A percentile compares a stretch with the other conserved stretches of the same genome.
Conservation (phyloP, 1,284 basidiomycete genomes). For the Rhizopogon hawkerae region DNA sequence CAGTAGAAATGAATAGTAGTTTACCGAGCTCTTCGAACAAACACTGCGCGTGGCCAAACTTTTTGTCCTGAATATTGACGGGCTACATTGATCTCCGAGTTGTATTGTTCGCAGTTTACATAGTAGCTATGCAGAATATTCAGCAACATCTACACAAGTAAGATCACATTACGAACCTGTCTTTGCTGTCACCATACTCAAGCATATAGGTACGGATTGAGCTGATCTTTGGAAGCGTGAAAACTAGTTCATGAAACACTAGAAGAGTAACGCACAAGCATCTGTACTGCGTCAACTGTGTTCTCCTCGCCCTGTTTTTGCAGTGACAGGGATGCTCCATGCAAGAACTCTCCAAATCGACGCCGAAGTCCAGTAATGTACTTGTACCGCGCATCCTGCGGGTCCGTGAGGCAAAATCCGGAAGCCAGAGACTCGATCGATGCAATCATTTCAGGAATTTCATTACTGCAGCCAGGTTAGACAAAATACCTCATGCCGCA, state of each 20-base stretch:
- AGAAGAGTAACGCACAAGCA: conserved; percentile 41
- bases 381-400: conserved; percentile 57
- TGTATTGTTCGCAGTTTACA: conserved; percentile 52
- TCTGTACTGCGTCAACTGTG: conserved; percentile 78
- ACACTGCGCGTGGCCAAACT: conserved; percentile 62
- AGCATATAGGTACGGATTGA: conserved; percentile 59
- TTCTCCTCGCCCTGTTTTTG: conserved; percentile 74
- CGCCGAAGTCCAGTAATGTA: conserved; percentile 54
- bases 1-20: conserved; percentile 7
- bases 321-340: conserved; percentile 61
- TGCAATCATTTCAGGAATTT: conserved; percentile 44
- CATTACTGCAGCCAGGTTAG: conserved; percentile 1
- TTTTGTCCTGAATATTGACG: conserved; percentile 63
- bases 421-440: conserved; percentile 48
- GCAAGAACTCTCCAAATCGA: conserved; percentile 65
- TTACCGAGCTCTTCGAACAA: conserved; percentile 56
- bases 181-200: conserved; percentile 63
- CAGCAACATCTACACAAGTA: conserved; percentile 1
- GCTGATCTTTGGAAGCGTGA: conserved; percentile 37
- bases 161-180: conserved; percentile 35
- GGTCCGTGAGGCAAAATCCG: conserved; percentile 57
- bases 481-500: not conserved
- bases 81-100: conserved; percentile 53
- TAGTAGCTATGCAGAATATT: conserved; percentile 37
- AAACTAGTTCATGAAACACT: not conserved